Percentiles rank a stretch among this genome's conserved stretches.
Conservation (phyloP, 352 stramenopile species). For the Globisporangium alternatum region DNA sequence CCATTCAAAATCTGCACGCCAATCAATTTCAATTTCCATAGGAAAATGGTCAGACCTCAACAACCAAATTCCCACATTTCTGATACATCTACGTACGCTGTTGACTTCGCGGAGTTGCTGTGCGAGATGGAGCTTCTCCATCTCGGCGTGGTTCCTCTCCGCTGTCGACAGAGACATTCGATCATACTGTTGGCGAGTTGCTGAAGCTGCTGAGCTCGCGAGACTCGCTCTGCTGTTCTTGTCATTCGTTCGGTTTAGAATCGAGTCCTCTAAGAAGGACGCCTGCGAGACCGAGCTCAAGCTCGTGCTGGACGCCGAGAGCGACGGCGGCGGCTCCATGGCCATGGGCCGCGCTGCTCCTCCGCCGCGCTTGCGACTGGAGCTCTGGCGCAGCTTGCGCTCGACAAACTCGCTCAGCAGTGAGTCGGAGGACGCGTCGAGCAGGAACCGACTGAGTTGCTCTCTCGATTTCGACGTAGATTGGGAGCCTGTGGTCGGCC, state of each 20-base stretch:
- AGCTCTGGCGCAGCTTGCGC: slow-evolving; percentile 45
- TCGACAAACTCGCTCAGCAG: slow-evolving; percentile 64
- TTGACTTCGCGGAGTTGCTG: slow-evolving; percentile 72
- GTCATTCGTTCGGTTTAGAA: slow-evolving; percentile 20
- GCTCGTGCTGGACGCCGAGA: slow-evolving; percentile 25
- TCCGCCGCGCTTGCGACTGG: not conserved
- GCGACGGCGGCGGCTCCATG: slow-evolving; percentile 43
- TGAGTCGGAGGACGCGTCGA: slow-evolving; percentile 54
- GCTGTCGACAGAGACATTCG: slow-evolving; percentile 28
- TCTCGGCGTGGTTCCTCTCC: slow-evolving; percentile 51
- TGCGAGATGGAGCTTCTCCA: slow-evolving; percentile 62
- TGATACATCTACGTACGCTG: slow-evolving; percentile 30
- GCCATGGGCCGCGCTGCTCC: slow-evolving; percentile 13
- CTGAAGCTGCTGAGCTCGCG: not conserved
- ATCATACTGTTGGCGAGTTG: slow-evolving; percentile 4
- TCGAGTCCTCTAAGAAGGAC: slow-evolving; percentile 31
- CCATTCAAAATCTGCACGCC: slow-evolving; percentile 54
- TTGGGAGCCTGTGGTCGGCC: slow-evolving; percentile 8
- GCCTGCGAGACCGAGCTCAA: slow-evolving; percentile 18
- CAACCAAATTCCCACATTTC: not conserved
- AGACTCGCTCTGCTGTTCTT: slow-evolving; percentile 13
- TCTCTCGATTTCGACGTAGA: slow-evolving; percentile 8
- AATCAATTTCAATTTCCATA: not conserved
- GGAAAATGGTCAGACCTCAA: not conserved
- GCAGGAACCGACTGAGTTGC: slow-evolving; percentile 41